Percentiles rank a stretch among this genome's conserved stretches.
Conservation (phyloP, 768 basidiomycete genomes). For the Trametes elegans region DNA sequence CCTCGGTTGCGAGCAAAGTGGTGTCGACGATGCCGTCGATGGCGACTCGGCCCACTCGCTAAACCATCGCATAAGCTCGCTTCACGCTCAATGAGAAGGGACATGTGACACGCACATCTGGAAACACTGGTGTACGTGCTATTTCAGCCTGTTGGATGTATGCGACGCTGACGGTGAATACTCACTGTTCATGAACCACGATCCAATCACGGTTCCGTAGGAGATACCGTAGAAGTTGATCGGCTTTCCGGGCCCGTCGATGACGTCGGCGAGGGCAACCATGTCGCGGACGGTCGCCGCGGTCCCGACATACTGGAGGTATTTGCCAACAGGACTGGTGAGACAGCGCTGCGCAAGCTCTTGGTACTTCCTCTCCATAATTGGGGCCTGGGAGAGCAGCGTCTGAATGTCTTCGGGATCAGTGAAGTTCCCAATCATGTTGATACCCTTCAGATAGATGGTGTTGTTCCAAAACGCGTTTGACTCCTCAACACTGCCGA, state of each 20-base stretch:
- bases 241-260: slow-evolving; percentile 14
- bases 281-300: slow-evolving; percentile 13
- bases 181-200: slow-evolving; percentile 17
- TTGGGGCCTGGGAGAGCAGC: slow-evolving; percentile 6
- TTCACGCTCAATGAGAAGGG: too few species aligned
- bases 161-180: background rate
- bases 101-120: slow-evolving; percentile 4
- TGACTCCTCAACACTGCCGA: slow-evolving; percentile 1
- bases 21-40: slow-evolving; percentile 16
- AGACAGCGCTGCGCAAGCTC: slow-evolving; percentile 7
- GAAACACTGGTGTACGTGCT: slow-evolving; percentile 19
- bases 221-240: slow-evolving; percentile 12
- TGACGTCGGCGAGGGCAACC: slow-evolving; percentile 11
- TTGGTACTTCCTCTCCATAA: slow-evolving; percentile 13
- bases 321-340: background rate
- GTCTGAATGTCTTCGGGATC: slow-evolving; percentile 3
- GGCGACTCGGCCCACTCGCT: slow-evolving; percentile 14
- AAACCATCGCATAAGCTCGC: rapidly evolving
- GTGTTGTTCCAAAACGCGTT: slow-evolving; percentile 10
- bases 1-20: background rate
- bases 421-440: slow-evolving; percentile 10
- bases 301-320: slow-evolving; percentile 9
- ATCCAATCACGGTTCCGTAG: slow-evolving; percentile 10
- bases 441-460: slow-evolving; percentile 8
- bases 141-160: too few species aligned